Evolutionary conservation across 2,329 filamentous ascomycete species (phyloP).

Genomic region (Arthroderma sp.): DNA sequence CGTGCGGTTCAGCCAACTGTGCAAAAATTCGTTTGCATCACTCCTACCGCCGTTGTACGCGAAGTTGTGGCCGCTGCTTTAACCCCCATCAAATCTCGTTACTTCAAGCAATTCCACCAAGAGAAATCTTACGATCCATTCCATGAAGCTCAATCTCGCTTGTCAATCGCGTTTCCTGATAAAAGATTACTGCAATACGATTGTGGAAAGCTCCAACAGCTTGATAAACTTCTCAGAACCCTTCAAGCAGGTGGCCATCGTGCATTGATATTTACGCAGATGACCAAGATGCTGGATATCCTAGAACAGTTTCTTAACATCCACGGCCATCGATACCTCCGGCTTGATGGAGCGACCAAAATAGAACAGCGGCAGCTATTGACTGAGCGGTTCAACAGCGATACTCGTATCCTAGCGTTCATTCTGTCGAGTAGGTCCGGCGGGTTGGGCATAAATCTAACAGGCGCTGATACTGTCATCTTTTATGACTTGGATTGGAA

Average conservation of each 20-base stretch:
- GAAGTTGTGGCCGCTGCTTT: conserved; percentile 59
- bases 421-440: conserved; percentile 91
- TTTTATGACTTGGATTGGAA: conserved; percentile 99
- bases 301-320: conserved; percentile 97
- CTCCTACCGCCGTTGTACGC: conserved; percentile 71
- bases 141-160: conserved; percentile 82
- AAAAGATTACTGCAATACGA: conserved; percentile 94
- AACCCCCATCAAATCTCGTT: conserved; percentile 46
- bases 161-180: conserved; percentile 93
- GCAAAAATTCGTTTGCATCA: conserved; percentile 82
- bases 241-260: conserved; percentile 84
- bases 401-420: conserved; percentile 82
- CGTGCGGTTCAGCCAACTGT: conserved; percentile 60
- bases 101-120: conserved; percentile 33
- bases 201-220: conserved; percentile 85
- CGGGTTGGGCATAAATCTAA: conserved; percentile 89
- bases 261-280: conserved; percentile 95
- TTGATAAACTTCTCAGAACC: conserved; percentile 73
- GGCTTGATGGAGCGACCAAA: conserved; percentile 90
- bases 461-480: conserved; percentile 91
- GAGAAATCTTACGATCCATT: conserved; percentile 60
- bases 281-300: conserved; percentile 97
- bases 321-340: conserved; percentile 90
- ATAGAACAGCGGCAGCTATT: conserved; percentile 91
- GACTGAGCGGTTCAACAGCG: conserved; percentile 93